These are phyloP conservation scores for Jaltomata sinuosa DNA, from an alignment of 257 asterid species.

Conservation along the genomic window DNA sequence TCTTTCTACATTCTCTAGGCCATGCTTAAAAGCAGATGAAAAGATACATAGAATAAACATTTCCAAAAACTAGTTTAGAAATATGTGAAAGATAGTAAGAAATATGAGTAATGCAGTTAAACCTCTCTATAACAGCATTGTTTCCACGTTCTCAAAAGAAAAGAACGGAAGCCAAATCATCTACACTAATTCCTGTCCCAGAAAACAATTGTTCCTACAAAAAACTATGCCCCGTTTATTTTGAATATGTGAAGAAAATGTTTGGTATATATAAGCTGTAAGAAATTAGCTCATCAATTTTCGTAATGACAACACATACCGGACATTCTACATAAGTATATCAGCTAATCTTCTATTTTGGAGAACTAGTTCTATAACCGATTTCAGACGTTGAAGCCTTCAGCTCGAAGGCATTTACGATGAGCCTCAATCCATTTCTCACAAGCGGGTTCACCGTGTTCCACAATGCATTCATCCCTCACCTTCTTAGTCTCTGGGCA, in stretches of 20 bases:
- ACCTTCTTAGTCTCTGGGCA: slow-evolving; percentile 87
- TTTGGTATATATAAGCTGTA: background rate
- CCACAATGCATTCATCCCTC: slow-evolving; percentile 79
- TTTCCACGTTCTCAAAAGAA: background rate
- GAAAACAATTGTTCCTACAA: background rate
- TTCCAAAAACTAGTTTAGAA: background rate
- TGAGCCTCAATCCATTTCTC: slow-evolving; percentile 85
- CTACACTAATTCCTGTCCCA: background rate
- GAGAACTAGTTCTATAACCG: background rate
- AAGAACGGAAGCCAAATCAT: background rate
- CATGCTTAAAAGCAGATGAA: background rate
- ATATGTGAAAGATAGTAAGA: background rate
- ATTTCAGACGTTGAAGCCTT: slow-evolving; percentile 74
- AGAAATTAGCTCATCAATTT: background rate
- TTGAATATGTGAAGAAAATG: background rate
- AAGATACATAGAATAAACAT: background rate
- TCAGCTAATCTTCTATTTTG: background rate
- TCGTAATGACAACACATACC: background rate
- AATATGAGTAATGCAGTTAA: background rate
- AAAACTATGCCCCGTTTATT: background rate
- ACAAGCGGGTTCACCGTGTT: slow-evolving; percentile 77
- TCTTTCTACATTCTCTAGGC: background rate
- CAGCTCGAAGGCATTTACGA: slow-evolving; percentile 69
- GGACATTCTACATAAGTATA: background rate
- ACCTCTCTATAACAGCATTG: background rate